phyloP scores from a whole-genome alignment of 106 monocot species.

The Allium fistulosum region DNA sequence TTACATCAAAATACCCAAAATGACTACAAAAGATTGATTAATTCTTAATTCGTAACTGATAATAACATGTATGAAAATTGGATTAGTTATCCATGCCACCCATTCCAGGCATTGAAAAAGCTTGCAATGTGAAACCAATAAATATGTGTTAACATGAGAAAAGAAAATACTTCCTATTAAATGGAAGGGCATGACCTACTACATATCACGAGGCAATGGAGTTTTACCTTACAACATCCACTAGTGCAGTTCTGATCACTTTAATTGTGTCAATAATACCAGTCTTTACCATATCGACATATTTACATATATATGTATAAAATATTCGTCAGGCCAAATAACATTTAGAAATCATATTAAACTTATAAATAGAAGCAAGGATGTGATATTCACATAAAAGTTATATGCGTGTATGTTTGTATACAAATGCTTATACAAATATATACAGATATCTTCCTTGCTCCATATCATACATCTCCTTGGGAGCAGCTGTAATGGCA shows the following conservation, averaged over 20 bases:
- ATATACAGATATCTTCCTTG: slow-evolving; percentile 33
- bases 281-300: slow-evolving; percentile 3
- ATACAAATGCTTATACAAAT: too few species aligned
- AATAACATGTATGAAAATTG: neutral
- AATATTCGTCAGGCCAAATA: neutral
- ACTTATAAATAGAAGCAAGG: neutral
- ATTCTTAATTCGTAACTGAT: too few species aligned
- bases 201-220: too few species aligned
- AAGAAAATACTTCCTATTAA: too few species aligned
- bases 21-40: too few species aligned
- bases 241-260: slow-evolving; percentile 65
- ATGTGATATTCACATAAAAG: too few species aligned
- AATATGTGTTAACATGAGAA: too few species aligned
- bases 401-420: too few species aligned
- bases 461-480: slow-evolving; percentile 91
- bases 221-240: slow-evolving; percentile 56
- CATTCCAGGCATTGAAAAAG: slow-evolving; percentile 17
- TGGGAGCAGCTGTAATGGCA: slow-evolving; percentile 71
- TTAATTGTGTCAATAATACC: slow-evolving; percentile 72
- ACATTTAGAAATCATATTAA: neutral
- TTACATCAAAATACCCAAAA: too few species aligned
- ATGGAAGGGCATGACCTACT: too few species aligned
- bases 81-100: slow-evolving; percentile 9
- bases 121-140: slow-evolving; percentile 13
- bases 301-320: slow-evolving; percentile 30